A percentile compares a stretch with the other conserved stretches of the same genome.
Conservation (phyloP, 2,329 filamentous ascomycete genomes). For the Pseudocercospora fijiensis region DNA sequence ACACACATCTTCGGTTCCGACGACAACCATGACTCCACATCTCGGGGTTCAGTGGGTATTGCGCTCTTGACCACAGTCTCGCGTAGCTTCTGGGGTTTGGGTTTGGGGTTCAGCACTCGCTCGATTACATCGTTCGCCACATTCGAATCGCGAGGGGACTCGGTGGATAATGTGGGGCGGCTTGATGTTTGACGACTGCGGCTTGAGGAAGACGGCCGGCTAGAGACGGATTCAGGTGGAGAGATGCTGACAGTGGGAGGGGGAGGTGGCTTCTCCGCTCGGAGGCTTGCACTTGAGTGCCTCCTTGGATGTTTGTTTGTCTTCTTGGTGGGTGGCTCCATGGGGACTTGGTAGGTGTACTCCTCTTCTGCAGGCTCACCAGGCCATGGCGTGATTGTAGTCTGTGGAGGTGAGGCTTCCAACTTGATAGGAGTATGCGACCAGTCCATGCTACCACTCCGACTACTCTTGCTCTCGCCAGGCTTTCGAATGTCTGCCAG, state of each 20-base stretch:
- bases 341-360: neutral
- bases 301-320: conserved; percentile 6
- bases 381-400: neutral
- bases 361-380: conserved; percentile 4
- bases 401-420: neutral
- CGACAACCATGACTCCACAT: conserved; percentile 19
- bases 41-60: conserved; percentile 7
- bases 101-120: neutral
- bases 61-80: conserved; percentile 7
- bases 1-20: conserved; percentile 22
- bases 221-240: neutral
- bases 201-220: neutral
- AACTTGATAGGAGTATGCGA: neutral
- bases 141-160: neutral
- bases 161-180: neutral
- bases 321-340: neutral
- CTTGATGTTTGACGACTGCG: conserved; percentile 1
- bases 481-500: conserved; percentile 14
- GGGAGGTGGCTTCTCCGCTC: neutral
- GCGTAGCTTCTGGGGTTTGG: neutral
- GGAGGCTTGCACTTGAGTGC: conserved; percentile 16
- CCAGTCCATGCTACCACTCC: conserved; percentile 5
- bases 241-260: conserved; percentile 5
- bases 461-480: neutral
- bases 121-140: conserved; percentile 1